A percentile compares a stretch with the other conserved stretches of the same genome.
phyloP scores from a whole-genome alignment of 2,329 filamentous ascomycete genomes.

The Periconia macrospinosa region DNA sequence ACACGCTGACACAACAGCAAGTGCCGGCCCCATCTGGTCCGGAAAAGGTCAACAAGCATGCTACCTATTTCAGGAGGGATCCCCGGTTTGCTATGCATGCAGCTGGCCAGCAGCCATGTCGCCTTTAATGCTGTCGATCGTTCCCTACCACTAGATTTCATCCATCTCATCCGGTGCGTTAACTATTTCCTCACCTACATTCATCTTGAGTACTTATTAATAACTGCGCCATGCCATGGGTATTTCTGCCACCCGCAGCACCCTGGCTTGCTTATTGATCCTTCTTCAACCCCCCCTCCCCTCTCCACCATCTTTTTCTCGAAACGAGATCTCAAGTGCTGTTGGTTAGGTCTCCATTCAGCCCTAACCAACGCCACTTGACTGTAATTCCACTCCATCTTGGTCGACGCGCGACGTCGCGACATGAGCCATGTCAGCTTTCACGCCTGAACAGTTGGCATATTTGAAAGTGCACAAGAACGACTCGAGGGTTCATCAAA shows the following conservation, averaged over 20 bases:
- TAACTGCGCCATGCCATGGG: neutral
- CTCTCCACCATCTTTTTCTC: neutral
- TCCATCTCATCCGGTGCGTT: neutral
- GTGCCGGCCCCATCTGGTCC: neutral
- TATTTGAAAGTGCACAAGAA: constrained; percentile 30
- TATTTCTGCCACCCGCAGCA: neutral
- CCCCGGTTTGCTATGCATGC: constrained; percentile 3
- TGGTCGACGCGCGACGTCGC: neutral
- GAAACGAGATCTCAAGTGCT: constrained; percentile 15
- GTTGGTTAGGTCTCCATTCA: constrained; percentile 8
- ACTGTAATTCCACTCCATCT: constrained; percentile 1
- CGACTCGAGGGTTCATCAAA: constrained; percentile 31
- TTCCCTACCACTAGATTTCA: neutral
- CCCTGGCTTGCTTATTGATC: constrained; percentile 1
- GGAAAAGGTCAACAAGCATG: neutral
- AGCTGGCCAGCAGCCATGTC: neutral
- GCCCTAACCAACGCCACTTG: constrained; percentile 14
- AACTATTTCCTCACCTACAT: neutral
- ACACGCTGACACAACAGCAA: neutral
- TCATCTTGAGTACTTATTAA: neutral
- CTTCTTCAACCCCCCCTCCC: neutral
- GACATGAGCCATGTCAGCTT: constrained; percentile 23
- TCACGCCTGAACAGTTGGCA: constrained; percentile 31
- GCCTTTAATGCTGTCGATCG: neutral
- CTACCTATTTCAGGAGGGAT: constrained; percentile 2